These are phyloP conservation scores for Metschnikowia chrysomelidarum DNA, from an alignment of 805 yeast species.

Conservation along the genomic window DNA sequence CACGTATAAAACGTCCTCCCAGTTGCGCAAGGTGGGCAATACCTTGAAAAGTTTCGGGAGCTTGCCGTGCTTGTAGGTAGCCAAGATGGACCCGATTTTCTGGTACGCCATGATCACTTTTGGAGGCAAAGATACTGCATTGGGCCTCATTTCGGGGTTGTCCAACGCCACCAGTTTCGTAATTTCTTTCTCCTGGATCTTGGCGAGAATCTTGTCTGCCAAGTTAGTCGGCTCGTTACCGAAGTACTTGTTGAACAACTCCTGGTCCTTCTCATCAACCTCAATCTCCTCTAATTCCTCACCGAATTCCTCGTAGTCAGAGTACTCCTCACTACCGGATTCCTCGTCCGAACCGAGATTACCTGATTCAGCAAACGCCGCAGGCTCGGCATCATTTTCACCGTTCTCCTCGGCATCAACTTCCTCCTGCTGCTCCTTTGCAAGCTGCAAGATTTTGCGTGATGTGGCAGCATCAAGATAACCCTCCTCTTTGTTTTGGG, in stretches of 20 bases:
- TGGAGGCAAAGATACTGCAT: constrained; percentile 88
- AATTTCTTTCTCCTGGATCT: constrained; percentile 70
- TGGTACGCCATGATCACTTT: constrained; percentile 94
- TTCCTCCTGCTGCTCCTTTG: constrained; percentile 92
- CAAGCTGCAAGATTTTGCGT: constrained; percentile 81
- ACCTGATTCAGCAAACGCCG: constrained; percentile 22
- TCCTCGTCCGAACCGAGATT: constrained; percentile 35
- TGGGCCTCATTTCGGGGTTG: constrained; percentile 26
- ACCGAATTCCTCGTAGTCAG: constrained; percentile 48
- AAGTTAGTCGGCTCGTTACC: constrained; percentile 53
- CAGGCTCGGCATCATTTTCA: background rate
- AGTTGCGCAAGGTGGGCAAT: constrained; percentile 85
- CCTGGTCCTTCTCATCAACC: constrained; percentile 79
- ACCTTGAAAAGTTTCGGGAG: constrained; percentile 96
- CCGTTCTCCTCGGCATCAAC: constrained; percentile 63
- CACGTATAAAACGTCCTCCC: constrained; percentile 94
- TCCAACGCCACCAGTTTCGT: constrained; percentile 18
- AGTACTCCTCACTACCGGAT: constrained; percentile 51
- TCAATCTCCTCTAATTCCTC: constrained; percentile 64
- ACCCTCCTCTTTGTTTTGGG: constrained; percentile 51
- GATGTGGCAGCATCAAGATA: constrained; percentile 80
- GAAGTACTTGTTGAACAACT: constrained; percentile 75
- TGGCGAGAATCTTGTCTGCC: constrained; percentile 93
- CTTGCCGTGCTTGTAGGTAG: constrained; percentile 92
- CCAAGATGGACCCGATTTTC: constrained; percentile 81